Conservation (phyloP, 768 basidiomycete genomes). For the Pleurotus cornucopiae region DNA sequence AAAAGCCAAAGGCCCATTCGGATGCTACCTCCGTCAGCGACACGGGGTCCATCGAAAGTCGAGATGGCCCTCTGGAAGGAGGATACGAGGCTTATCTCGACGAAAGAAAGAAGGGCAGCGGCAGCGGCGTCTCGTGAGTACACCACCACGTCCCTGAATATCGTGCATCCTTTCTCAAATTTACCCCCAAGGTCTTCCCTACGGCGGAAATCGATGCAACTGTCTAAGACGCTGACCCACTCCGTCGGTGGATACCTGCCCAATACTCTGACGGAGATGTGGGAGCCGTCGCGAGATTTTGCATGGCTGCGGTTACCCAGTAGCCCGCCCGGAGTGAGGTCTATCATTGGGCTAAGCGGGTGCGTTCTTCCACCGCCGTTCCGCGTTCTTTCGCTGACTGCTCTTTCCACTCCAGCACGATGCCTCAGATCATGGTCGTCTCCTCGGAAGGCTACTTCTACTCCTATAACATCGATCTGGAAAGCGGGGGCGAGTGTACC, state of each 20-base stretch:
- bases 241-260: conserved; percentile 85
- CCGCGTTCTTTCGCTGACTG: no score
- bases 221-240: conserved; percentile 73
- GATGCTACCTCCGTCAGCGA: conserved; percentile 45
- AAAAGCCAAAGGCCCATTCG: conserved; percentile 16
- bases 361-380: conserved; percentile 32
- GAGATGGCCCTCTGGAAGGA: conserved; percentile 61
- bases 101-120: conserved; percentile 56
- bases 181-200: conserved; percentile 39
- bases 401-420: conserved; percentile 48
- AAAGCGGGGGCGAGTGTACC: conserved; percentile 94
- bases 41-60: conserved; percentile 60
- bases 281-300: conserved; percentile 95
- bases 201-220: conserved; percentile 65
- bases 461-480: conserved; percentile 91
- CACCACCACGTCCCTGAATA: no score
- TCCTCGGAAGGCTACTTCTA: conserved; percentile 96
- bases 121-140: neutral
- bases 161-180: neutral
- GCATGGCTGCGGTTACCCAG: conserved; percentile 84
- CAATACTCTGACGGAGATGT: conserved; percentile 87
- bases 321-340: conserved; percentile 59
- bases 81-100: conserved; percentile 88
- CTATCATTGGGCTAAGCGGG: conserved; percentile 88
- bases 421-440: conserved; percentile 96